Evolutionary conservation across 495 filamentous ascomycete species (phyloP).

Genomic region (Trichoderma gamsii): DNA sequence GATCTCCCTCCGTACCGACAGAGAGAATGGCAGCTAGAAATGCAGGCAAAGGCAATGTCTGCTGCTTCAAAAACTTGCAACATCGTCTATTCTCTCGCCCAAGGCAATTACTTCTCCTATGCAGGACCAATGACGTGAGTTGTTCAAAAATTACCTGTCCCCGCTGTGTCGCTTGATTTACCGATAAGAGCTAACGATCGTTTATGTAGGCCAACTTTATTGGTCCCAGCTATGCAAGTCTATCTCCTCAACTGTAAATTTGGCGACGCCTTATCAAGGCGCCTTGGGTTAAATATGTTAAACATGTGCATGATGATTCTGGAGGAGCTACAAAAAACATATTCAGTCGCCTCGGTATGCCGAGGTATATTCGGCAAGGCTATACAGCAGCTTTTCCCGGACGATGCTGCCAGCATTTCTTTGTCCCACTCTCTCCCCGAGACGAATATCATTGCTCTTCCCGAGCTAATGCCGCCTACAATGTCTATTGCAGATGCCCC

Average conservation of each 20-base stretch:
- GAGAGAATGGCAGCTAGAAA: conserved; percentile 8
- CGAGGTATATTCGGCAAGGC: conserved; percentile 9
- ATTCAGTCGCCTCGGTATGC: conserved; percentile 1
- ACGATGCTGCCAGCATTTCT: not conserved
- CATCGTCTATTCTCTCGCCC: conserved; percentile 1
- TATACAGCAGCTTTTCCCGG: conserved; percentile 4
- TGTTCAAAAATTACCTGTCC: not conserved
- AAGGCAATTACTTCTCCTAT: conserved; percentile 3
- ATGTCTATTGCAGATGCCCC: not conserved
- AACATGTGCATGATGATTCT: conserved; percentile 13
- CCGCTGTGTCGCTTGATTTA: too few species aligned
- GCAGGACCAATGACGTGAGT: conserved; percentile 10
- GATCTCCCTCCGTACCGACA: not conserved
- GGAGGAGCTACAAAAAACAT: conserved; percentile 3
- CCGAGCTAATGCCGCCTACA: not conserved
- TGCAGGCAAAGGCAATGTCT: conserved; percentile 5
- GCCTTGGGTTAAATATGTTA: not conserved
- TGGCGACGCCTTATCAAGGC: not conserved
- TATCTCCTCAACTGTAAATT: conserved; percentile 10
- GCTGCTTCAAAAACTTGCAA: conserved; percentile 3
- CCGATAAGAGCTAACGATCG: too few species aligned
- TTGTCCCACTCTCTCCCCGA: not conserved
- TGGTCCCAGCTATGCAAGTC: conserved; percentile 5
- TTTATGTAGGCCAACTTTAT: not conserved
- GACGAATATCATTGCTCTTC: not conserved